phyloP scores from a whole-genome alignment of 1,139 yeast genomes.

The Candida sanyaensis region DNA sequence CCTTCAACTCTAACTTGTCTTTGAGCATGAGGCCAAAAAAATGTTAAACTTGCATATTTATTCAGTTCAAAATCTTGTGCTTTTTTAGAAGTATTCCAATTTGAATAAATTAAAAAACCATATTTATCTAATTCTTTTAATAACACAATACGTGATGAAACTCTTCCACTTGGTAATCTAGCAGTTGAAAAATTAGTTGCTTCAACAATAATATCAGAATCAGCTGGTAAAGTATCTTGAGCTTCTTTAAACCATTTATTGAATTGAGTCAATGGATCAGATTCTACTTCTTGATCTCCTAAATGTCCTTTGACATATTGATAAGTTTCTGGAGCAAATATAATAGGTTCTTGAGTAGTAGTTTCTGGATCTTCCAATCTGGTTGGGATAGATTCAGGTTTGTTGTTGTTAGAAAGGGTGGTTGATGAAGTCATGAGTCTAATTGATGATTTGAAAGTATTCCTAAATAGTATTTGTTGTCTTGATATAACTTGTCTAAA shows the following conservation, averaged over 20 bases:
- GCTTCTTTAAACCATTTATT: slow-evolving; percentile 87
- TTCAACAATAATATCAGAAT: slow-evolving; percentile 63
- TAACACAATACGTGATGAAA: slow-evolving; percentile 79
- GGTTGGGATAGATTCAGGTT: background rate
- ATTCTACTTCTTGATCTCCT: slow-evolving; percentile 51
- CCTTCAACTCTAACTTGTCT: slow-evolving; percentile 96
- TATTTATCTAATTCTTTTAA: slow-evolving; percentile 84
- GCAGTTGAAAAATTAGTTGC: slow-evolving; percentile 84
- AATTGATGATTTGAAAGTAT: slow-evolving; percentile 5
- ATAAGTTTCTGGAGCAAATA: slow-evolving; percentile 83
- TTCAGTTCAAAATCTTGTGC: slow-evolving; percentile 68
- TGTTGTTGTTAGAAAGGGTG: background rate
- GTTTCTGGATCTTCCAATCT: slow-evolving; percentile 15
- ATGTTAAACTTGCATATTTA: slow-evolving; percentile 80
- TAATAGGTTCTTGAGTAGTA: slow-evolving; percentile 27
- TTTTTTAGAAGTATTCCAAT: slow-evolving; percentile 88
- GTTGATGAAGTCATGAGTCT: slow-evolving; percentile 4
- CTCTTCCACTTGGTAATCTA: slow-evolving; percentile 81
- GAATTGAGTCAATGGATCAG: slow-evolving; percentile 76
- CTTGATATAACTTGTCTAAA: slow-evolving; percentile 7
- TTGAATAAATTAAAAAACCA: slow-evolving; percentile 89
- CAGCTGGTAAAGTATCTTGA: slow-evolving; percentile 40
- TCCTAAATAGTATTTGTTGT: slow-evolving; percentile 1
- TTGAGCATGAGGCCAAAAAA: slow-evolving; percentile 89
- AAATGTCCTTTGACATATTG: slow-evolving; percentile 78